Conservation (phyloP, 202 grass and related monocot species). For the Setaria viridis region DNA sequence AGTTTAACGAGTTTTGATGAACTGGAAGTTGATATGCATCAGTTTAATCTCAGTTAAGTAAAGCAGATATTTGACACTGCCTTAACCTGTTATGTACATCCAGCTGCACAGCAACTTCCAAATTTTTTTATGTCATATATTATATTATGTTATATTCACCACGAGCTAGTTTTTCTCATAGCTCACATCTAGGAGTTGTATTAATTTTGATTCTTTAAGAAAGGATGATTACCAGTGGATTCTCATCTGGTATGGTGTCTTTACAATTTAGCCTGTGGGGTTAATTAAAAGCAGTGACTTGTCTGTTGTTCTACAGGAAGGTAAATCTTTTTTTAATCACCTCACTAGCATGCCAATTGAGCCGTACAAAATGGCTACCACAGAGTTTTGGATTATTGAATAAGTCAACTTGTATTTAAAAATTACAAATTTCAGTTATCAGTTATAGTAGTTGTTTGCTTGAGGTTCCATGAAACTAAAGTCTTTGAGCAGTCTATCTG, state of each 20-base stretch:
- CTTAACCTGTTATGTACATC: neutral
- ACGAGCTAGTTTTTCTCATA: neutral
- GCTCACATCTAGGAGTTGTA: neutral
- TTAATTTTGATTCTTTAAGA: neutral
- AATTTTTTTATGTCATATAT: neutral
- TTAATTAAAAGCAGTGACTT: neutral
- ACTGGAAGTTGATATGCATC: neutral
- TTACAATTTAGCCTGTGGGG: neutral
- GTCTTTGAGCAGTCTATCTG: neutral
- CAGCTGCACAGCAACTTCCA: neutral
- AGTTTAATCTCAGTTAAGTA: neutral
- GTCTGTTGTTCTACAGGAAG: neutral
- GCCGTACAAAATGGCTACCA: neutral
- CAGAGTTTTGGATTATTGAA: constrained; percentile 2
- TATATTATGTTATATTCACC: neutral
- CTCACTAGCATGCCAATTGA: neutral
- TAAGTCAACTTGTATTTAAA: neutral
- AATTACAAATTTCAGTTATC: neutral
- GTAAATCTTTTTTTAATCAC: neutral
- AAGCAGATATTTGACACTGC: neutral
- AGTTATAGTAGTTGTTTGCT: neutral
- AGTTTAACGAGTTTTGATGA: neutral
- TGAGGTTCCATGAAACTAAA: neutral
- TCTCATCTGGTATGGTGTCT: neutral
- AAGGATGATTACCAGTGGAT: neutral